Percentiles rank a stretch among this genome's conserved stretches.
These are phyloP conservation scores for Chamaecrista fasciculata DNA, from an alignment of 306 rosid species.

Conservation along the genomic window DNA sequence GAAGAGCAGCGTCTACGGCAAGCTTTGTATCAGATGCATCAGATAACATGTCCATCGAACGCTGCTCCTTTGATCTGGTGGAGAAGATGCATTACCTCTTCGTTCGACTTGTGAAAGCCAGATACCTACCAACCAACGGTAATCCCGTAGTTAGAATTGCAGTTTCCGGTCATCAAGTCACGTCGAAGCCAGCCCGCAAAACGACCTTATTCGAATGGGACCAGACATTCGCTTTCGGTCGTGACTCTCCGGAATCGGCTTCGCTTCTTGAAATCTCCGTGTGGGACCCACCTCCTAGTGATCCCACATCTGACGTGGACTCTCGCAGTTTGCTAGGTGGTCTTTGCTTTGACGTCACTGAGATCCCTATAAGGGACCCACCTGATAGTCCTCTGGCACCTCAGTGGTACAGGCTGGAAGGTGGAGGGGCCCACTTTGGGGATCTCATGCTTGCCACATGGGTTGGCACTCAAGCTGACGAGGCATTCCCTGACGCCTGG, in stretches of 20 bases:
- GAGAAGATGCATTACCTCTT: conserved; percentile 93
- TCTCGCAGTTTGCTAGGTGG: conserved; percentile 57
- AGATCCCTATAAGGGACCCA: conserved; percentile 78
- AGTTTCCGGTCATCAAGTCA: conserved; percentile 43
- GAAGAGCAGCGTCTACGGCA: conserved; percentile 27
- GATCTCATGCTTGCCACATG: conserved; percentile 95
- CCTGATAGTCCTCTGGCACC: conserved; percentile 86
- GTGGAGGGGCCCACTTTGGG: conserved; percentile 54
- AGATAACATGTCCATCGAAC: conserved; percentile 46
- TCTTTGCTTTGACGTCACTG: conserved; percentile 70
- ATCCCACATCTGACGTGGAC: conserved; percentile 27
- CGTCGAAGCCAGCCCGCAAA: conserved; percentile 58
- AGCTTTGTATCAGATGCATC: conserved; percentile 42
- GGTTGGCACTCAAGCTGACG: conserved; percentile 92
- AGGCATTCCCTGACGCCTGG: conserved; percentile 75
- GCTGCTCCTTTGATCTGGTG: conserved; percentile 74
- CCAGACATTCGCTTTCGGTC: conserved; percentile 82
- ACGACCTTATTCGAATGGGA: conserved; percentile 72
- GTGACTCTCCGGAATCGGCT: conserved; percentile 59
- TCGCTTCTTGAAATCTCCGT: conserved; percentile 64
- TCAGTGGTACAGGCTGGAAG: conserved; percentile 86
- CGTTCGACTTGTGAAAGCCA: conserved; percentile 69
- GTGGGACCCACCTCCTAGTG: conserved; percentile 41
- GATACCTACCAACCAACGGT: conserved; percentile 53
- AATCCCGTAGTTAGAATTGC: conserved; percentile 56